These are phyloP conservation scores for Candida chauliodis DNA, from an alignment of 805 yeast genomes.

Conservation along the genomic window DNA sequence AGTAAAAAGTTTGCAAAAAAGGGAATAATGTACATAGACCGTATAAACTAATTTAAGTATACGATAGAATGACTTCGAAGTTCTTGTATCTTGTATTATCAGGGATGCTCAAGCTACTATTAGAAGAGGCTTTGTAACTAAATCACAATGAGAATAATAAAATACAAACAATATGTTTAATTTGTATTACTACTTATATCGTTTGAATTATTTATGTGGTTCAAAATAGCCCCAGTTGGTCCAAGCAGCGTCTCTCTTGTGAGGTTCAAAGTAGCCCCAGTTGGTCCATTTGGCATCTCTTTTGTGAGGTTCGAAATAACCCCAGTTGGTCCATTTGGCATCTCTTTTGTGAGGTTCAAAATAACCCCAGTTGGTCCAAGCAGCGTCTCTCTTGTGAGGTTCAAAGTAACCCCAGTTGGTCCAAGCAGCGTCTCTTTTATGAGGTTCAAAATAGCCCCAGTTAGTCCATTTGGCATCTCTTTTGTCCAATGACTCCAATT, in stretches of 20 bases:
- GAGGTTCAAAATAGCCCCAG: constrained; percentile 3
- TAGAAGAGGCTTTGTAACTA: too few relatives aligned
- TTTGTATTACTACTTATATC: too few relatives aligned
- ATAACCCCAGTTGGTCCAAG: constrained; percentile 3
- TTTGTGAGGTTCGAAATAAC: constrained; percentile 5
- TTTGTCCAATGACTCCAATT: neutral
- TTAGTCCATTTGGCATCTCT: constrained; percentile 5
- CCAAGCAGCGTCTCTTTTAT: constrained; percentile 3
- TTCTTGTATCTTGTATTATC: too few relatives aligned
- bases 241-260: constrained; percentile 1
- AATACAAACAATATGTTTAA: too few relatives aligned
- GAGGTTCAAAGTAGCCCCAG: constrained; percentile 7
- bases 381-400: constrained; percentile 4
- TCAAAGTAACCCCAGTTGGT: constrained; percentile 6
- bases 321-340: constrained; percentile 5
- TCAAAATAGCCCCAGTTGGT: constrained; percentile 5
- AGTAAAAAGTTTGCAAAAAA: constrained; percentile 50
- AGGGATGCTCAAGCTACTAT: too few relatives aligned
- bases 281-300: constrained; percentile 6
- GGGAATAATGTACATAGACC: neutral
- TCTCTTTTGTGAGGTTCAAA: constrained; percentile 7
- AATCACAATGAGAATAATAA: too few relatives aligned
- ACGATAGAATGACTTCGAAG: too few relatives aligned
- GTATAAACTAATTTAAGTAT: too few relatives aligned
- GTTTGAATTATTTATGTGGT: neutral